phyloP scores from a whole-genome alignment of 805 yeast genomes.

The Candida qinlingensis region DNA sequence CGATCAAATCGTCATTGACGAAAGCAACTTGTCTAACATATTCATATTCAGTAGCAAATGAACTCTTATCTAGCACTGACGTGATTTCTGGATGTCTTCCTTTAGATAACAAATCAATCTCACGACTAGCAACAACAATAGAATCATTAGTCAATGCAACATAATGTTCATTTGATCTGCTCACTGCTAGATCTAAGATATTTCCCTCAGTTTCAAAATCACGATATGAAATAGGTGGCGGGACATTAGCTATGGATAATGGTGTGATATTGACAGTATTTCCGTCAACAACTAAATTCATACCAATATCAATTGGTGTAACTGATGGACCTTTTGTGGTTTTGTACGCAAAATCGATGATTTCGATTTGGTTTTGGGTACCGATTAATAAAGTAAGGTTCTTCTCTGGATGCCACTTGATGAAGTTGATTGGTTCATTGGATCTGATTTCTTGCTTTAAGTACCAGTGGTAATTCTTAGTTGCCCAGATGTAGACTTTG shows the following conservation, averaged over 20 bases:
- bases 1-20: constrained; percentile 44
- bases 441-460: constrained; percentile 68
- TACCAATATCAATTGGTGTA: constrained; percentile 69
- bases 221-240: constrained; percentile 86
- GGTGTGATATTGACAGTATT: constrained; percentile 69
- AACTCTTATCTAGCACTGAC: constrained; percentile 19
- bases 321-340: constrained; percentile 63
- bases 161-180: constrained; percentile 49
- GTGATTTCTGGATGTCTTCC: constrained; percentile 41
- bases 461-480: constrained; percentile 94
- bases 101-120: constrained; percentile 37
- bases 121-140: constrained; percentile 43
- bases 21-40: constrained; percentile 61
- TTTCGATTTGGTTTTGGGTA: constrained; percentile 44
- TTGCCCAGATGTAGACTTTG: constrained; percentile 81
- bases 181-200: constrained; percentile 61
- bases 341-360: constrained; percentile 62
- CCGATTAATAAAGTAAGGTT: constrained; percentile 71
- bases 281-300: constrained; percentile 80
- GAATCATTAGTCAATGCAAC: constrained; percentile 51
- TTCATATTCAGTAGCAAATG: constrained; percentile 38
- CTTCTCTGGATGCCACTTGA: constrained; percentile 87
- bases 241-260: constrained; percentile 76
- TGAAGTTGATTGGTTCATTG: constrained; percentile 30
- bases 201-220: constrained; percentile 51